Base-by-base conservation (phyloP, 2,329 filamentous ascomycete species). In the Didymella arachidicola region DNA sequence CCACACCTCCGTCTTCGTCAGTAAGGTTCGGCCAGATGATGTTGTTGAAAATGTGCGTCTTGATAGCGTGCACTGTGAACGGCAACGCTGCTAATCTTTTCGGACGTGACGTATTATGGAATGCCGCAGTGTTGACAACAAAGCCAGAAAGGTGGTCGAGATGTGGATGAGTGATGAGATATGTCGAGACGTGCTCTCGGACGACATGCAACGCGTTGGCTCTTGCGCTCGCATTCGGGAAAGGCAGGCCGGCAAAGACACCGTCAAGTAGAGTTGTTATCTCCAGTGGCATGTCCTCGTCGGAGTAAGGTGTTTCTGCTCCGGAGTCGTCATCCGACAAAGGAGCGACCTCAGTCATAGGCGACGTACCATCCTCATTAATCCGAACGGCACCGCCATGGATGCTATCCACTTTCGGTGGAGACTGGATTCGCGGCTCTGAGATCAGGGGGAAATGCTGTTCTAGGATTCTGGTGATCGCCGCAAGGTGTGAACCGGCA, bases 1-100 rank as follows among this genome's bases (percentile, higher is more conserved):
- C 95, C 4, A 93, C 93, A 25, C 95, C 95, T 32, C 93, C 93
- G 74, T 97, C 95, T 78, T 99, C 95, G 71, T 99, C 94, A 0
- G 92, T 96, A 38, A 99, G 80, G 67, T 99, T 99, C 0, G 95
- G 95, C 95, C 95, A 99, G 53, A 98, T 96, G 57, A 97, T 82
- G 71, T 97, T 96, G 78, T 99, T 99, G 81, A 99, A 99, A 59
- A 99, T 92, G 77, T 99, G 93, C 0, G 83, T 87, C 75, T 97
- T 98, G 77, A 99, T 89, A 0, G 94, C 93, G 44, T 92, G 85
- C 50, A 99, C 93, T n/a, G 94, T 96, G 27, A 87, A 89, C 0
- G 93, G 92, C 4, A 98, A 80, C 0, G 91, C 94, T 1, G 94
- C 93, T 14, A 99, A 82, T 25, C 90, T 87, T 78, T 98, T 99